Percentiles rank a stretch among this genome's conserved stretches.
These are phyloP conservation scores for Rhodomyrtus tomentosa DNA, from an alignment of 345 rosid species.

Conservation along the genomic window DNA sequence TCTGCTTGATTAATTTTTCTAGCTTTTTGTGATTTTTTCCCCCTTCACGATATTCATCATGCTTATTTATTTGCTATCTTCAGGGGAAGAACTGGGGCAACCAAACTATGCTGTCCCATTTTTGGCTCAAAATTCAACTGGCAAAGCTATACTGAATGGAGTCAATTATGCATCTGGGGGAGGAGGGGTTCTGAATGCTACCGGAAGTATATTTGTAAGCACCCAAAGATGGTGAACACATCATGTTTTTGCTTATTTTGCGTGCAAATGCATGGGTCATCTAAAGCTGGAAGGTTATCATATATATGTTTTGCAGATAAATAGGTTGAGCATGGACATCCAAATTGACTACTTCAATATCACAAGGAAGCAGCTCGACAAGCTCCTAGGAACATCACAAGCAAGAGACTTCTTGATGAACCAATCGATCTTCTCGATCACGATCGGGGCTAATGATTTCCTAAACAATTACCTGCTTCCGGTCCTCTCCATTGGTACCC, in stretches of 20 bases:
- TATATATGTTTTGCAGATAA: slow-evolving; percentile 32
- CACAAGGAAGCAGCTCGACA: slow-evolving; percentile 62
- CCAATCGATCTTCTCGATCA: slow-evolving; percentile 60
- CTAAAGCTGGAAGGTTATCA: neutral
- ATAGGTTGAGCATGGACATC: slow-evolving; percentile 78
- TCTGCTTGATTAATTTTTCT: neutral
- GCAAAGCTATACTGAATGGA: slow-evolving; percentile 56
- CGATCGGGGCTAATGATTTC: slow-evolving; percentile 83
- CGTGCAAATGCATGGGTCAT: neutral
- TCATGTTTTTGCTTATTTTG: neutral
- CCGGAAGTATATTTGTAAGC: slow-evolving; percentile 80
- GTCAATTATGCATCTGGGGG: slow-evolving; percentile 95
- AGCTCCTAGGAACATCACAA: slow-evolving; percentile 51
- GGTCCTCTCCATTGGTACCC: slow-evolving; percentile 58
- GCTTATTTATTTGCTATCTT: neutral
- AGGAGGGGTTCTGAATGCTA: slow-evolving; percentile 88
- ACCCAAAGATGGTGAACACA: neutral
- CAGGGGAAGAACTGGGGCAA: slow-evolving; percentile 76
- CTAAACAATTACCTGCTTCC: slow-evolving; percentile 88
- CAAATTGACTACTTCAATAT: slow-evolving; percentile 65
- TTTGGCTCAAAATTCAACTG: slow-evolving; percentile 68
- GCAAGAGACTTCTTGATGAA: slow-evolving; percentile 47
- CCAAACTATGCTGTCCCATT: slow-evolving; percentile 63
- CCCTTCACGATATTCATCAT: neutral
- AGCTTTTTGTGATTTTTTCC: neutral